Evolutionary conservation across 2,329 filamentous ascomycete species (phyloP).

Genomic region (Epichloe sp.): DNA sequence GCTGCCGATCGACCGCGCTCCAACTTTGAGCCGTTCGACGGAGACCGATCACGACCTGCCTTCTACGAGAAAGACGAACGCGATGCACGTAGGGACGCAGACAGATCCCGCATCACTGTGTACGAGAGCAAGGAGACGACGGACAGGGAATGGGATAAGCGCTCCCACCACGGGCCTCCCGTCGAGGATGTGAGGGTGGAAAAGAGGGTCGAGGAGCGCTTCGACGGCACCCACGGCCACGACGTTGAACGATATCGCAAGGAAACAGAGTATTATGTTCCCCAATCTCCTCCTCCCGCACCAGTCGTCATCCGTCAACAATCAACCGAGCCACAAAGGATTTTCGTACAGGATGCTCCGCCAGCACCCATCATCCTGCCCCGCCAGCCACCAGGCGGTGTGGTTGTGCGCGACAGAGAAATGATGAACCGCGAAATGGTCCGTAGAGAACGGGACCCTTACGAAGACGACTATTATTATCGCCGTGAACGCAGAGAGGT

Average conservation of each 20-base stretch:
- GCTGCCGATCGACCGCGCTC: conserved; percentile 37
- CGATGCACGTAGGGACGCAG: conserved; percentile 15
- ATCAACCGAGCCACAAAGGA: conserved; percentile 42
- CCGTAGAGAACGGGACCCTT: conserved; percentile 21
- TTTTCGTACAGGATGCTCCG: conserved; percentile 46
- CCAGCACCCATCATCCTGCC: conserved; percentile 39
- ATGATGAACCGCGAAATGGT: conserved; percentile 22
- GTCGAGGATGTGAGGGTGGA: conserved; percentile 42
- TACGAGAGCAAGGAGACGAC: conserved; percentile 19
- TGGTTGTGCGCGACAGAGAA: conserved; percentile 31
- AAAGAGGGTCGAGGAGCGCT: conserved; percentile 37
- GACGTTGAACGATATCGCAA: conserved; percentile 47
- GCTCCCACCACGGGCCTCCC: conserved; percentile 26
- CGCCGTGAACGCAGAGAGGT: conserved; percentile 32
- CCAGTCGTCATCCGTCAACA: conserved; percentile 45
- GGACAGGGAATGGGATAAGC: conserved; percentile 32
- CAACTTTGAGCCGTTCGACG: conserved; percentile 29
- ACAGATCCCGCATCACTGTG: conserved; percentile 19
- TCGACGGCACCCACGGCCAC: conserved; percentile 30
- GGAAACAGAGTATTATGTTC: conserved; percentile 49
- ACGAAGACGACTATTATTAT: conserved; percentile 39
- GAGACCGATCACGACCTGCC: conserved; percentile 24
- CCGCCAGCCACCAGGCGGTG: conserved; percentile 29
- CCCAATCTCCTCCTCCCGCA: conserved; percentile 32
- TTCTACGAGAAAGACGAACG: conserved; percentile 34